Evolutionary conservation across 202 grass and related monocot genomes (phyloP).

Genomic region (Digitaria exilis): DNA sequence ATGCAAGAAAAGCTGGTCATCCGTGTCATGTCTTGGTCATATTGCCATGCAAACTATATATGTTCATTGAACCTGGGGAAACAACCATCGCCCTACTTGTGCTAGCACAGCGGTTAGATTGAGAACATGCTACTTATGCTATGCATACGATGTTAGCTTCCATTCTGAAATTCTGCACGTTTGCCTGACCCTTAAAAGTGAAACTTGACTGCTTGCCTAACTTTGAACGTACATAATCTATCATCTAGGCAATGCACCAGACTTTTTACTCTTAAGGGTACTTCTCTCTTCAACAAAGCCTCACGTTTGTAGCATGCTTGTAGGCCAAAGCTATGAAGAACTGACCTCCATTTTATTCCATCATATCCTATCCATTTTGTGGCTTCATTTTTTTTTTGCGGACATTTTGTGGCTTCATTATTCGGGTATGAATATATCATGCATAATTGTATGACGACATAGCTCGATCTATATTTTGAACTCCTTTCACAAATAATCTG

Average conservation of each 20-base stretch:
- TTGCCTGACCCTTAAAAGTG: slow-evolving; percentile 24
- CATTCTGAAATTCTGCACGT: slow-evolving; percentile 26
- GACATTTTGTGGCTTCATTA: neutral
- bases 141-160: neutral
- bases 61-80: slow-evolving; percentile 45
- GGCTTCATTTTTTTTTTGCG: too few species aligned
- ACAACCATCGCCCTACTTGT: neutral
- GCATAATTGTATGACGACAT: neutral
- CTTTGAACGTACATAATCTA: slow-evolving; percentile 33
- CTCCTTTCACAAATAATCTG: neutral
- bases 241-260: neutral
- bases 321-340: neutral
- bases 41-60: slow-evolving; percentile 11
- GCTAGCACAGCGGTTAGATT: neutral
- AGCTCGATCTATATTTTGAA: neutral
- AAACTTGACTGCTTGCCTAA: slow-evolving; percentile 44
- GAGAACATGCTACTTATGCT: slow-evolving; percentile 4
- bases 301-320: slow-evolving; percentile 10
- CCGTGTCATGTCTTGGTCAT: slow-evolving; percentile 31
- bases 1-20: slow-evolving; percentile 9
- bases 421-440: neutral
- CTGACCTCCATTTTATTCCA: neutral
- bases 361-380: neutral
- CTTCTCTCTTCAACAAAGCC: slow-evolving; percentile 6
- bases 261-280: neutral